These are phyloP conservation scores for Solanum hybrid DNA, from an alignment of 305 asterid genomes.

Conservation along the genomic window DNA sequence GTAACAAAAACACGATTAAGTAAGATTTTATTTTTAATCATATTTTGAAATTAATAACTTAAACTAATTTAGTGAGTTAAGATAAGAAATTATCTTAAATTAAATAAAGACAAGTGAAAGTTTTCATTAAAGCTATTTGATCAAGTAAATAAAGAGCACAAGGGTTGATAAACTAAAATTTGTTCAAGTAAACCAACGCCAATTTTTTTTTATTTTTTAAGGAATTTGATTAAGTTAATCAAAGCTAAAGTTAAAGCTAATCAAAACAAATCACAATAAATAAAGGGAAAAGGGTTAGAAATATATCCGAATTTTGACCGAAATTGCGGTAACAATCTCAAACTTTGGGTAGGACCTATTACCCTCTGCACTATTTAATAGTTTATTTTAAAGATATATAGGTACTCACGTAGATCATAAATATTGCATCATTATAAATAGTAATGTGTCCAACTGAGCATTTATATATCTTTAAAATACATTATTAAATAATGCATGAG, in stretches of 20 bases:
- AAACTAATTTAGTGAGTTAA: not conserved
- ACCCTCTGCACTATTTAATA: too few species aligned
- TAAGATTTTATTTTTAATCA: too few species aligned
- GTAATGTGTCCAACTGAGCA: rapidly evolving
- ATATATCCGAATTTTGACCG: too few species aligned
- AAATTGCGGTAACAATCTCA: too few species aligned
- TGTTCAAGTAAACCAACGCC: not conserved
- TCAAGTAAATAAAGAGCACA: not conserved
- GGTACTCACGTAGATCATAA: rapidly evolving
- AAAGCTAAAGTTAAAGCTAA: not conserved
- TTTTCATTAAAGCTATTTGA: not conserved
- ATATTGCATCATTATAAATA: too few species aligned
- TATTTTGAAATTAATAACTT: not conserved
- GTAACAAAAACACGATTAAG: not conserved
- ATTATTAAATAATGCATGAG: too few species aligned
- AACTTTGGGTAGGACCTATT: too few species aligned
- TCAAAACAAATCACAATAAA: not conserved
- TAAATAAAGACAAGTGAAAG: not conserved
- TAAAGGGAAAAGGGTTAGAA: not conserved
- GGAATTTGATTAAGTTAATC: not conserved
- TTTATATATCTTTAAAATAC: not conserved
- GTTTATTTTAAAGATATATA: too few species aligned
- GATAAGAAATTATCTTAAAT: not conserved
- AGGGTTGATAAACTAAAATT: not conserved
- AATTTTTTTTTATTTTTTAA: too few species aligned